Evolutionary conservation across 1,139 yeast species (phyloP).

Genomic region (Debaryomycetaceae sp.): DNA sequence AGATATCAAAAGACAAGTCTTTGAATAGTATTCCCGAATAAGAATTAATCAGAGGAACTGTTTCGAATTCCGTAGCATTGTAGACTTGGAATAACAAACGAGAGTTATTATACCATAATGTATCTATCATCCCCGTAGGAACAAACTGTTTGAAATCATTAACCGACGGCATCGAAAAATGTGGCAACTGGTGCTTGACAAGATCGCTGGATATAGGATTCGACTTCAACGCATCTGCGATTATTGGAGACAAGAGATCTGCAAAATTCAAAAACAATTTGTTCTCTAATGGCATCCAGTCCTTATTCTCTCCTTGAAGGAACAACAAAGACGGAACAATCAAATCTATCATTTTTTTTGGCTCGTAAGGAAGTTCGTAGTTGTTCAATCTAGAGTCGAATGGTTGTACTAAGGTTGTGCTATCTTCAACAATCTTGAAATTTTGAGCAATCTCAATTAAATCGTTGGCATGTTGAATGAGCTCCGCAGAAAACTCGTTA

Average conservation of each 20-base stretch:
- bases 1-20: slow-evolving; percentile 71
- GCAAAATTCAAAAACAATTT: slow-evolving; percentile 32
- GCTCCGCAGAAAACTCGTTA: slow-evolving; percentile 35
- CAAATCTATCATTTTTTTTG: slow-evolving; percentile 48
- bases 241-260: slow-evolving; percentile 33
- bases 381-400: slow-evolving; percentile 33
- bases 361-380: slow-evolving; percentile 49
- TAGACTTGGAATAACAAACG: slow-evolving; percentile 67
- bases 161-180: slow-evolving; percentile 43
- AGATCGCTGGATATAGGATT: slow-evolving; percentile 39
- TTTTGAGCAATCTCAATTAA: slow-evolving; percentile 43
- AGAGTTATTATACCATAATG: slow-evolving; percentile 45
- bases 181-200: slow-evolving; percentile 46
- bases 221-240: slow-evolving; percentile 29
- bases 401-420: slow-evolving; percentile 29
- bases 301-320: slow-evolving; percentile 25
- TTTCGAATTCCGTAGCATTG: slow-evolving; percentile 51
- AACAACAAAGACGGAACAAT: slow-evolving; percentile 52
- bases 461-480: slow-evolving; percentile 37
- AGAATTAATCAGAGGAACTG: slow-evolving; percentile 66
- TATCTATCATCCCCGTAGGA: slow-evolving; percentile 35
- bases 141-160: slow-evolving; percentile 30
- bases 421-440: slow-evolving; percentile 25
- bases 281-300: slow-evolving; percentile 23
- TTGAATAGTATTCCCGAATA: slow-evolving; percentile 60